Percentiles rank a stretch among this genome's conserved stretches.
Evolutionary conservation across 345 rosid species (phyloP).

Genomic region (Gossypium australe): DNA sequence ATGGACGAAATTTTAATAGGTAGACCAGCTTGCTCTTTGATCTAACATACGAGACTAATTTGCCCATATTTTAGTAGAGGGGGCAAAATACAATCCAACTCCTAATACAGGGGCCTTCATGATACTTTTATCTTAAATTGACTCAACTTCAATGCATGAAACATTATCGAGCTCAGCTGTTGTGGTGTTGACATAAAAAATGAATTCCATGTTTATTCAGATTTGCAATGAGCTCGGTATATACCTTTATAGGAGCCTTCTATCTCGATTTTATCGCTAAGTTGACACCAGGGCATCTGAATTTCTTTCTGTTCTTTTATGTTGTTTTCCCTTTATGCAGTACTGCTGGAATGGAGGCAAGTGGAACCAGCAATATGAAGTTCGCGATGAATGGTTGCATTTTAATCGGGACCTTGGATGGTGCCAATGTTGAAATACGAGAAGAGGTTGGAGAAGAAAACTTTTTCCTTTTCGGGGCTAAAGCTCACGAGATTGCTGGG

Average conservation of each 20-base stretch:
- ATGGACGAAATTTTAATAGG: too few species aligned
- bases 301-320: neutral
- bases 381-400: slow-evolving; percentile 83
- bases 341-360: slow-evolving; percentile 96
- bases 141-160: neutral
- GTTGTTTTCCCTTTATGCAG: slow-evolving; percentile 24
- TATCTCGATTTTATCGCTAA: neutral
- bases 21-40: too few species aligned
- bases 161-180: neutral
- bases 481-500: slow-evolving; percentile 62
- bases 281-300: neutral
- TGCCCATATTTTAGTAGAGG: too few species aligned
- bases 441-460: slow-evolving; percentile 81
- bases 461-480: slow-evolving; percentile 79
- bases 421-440: slow-evolving; percentile 79
- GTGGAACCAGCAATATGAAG: slow-evolving; percentile 96
- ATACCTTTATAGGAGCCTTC: neutral
- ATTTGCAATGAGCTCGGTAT: neutral
- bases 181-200: neutral
- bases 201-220: neutral
- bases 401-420: slow-evolving; percentile 78
- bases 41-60: too few species aligned
- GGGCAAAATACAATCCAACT: too few species aligned
- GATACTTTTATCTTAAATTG: neutral
- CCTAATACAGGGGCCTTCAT: too few species aligned